Conservation (phyloP, 345 rosid genomes). For the Eucalyptus shirleyi region DNA sequence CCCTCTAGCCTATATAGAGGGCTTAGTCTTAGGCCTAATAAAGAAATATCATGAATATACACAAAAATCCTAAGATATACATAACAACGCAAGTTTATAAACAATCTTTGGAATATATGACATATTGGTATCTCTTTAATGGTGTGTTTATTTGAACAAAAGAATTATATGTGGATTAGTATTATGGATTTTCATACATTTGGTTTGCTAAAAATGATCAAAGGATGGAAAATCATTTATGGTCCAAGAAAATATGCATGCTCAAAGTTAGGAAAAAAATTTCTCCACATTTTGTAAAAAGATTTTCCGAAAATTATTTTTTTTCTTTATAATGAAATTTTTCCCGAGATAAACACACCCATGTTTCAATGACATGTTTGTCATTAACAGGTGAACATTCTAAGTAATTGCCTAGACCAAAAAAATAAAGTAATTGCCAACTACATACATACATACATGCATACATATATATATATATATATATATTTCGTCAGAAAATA, state of each 20-base stretch:
- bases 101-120: background rate
- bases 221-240: background rate
- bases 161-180: background rate
- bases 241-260: background rate
- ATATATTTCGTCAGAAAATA: too few relatives aligned
- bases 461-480: too few relatives aligned
- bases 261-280: background rate
- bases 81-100: background rate
- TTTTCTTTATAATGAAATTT: background rate
- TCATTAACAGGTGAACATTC: background rate
- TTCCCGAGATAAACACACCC: background rate
- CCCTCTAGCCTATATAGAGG: background rate
- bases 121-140: background rate
- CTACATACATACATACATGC: background rate
- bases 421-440: background rate
- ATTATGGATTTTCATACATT: background rate
- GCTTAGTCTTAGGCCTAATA: background rate
- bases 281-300: background rate
- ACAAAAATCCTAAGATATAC: background rate
- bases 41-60: background rate
- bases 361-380: background rate
- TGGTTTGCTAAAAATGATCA: background rate
- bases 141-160: background rate
- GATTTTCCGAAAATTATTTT: background rate
- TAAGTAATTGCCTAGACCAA: background rate